Base-by-base conservation (phyloP, 2,329 filamentous ascomycete species). In the Nemania diffusa region DNA sequence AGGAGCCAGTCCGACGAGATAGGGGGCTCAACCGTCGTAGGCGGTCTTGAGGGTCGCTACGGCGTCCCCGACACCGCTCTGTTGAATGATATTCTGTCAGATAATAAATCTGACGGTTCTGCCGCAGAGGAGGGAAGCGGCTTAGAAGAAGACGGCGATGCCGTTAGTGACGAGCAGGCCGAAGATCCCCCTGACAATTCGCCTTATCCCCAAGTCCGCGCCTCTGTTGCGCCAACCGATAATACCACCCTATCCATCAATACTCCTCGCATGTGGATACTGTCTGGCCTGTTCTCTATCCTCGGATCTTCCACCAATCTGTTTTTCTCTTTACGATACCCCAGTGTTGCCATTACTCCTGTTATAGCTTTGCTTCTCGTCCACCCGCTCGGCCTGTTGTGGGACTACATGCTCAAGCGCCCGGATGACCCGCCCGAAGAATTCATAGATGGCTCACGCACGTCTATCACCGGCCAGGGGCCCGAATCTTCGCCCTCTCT, bases 241-340 rank as follows among this genome's bases (percentile, higher is more conserved):
- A 88, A 96, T 75, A 89, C 86, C 17, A 85, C 88, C 2, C 81
- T 95, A n/a, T 95, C 92, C 8, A 94, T 96, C 76, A 93, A 92
- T 79, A 95, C 92, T 5, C 92, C 92, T 42, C 92, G 93, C 61
- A 96, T 96, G 92, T 96, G 92, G 93, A 84, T 84, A 34, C 79
- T 96, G 20, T 93, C 92, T n/a, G 85, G 92, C 40, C 76, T 96
- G 9, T 96, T 96, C 78, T 90, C 92, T 8, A 84, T 96, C 42
- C 86, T 94, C 44, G 93, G 93, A 68, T 95, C 92, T 53, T 92
- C 91, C 1, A 93, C 92, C 40, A 96, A 96, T 78, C 82, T 97
- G 46, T 96, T 97, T 82, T 97, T 97, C 83, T 94, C 92, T 40
- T 83, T 97, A 77, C 87, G 93, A 86, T 97, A 96, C 84, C 93